Evolutionary conservation across 2,329 filamentous ascomycete species (phyloP).

Genomic region (Alternaria gaisen): DNA sequence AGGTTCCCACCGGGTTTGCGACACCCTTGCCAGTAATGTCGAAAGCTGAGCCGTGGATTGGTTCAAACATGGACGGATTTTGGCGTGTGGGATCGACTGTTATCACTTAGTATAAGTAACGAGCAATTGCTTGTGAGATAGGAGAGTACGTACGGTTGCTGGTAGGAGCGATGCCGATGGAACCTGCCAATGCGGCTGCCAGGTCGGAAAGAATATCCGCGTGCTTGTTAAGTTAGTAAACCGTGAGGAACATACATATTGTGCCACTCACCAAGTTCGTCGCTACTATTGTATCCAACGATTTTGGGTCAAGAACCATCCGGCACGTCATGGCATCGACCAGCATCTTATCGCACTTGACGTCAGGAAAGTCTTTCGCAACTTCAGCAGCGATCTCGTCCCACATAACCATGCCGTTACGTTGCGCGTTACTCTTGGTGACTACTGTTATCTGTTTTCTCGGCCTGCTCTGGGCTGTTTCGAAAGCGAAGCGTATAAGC

Average conservation of each 20-base stretch:
- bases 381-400: conserved; percentile 68
- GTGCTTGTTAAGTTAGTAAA: conserved; percentile 31
- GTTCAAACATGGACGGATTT: conserved; percentile 70
- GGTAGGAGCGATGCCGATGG: conserved; percentile 76
- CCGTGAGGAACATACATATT: neutral
- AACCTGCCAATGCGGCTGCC: conserved; percentile 73
- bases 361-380: conserved; percentile 66
- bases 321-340: conserved; percentile 73
- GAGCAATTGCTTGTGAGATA: no score
- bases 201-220: conserved; percentile 77
- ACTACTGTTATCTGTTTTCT: conserved; percentile 69
- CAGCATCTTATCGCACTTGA: conserved; percentile 70
- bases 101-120: conserved; percentile 17
- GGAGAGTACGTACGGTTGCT: conserved; percentile 58
- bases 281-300: conserved; percentile 70
- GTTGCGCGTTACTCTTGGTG: conserved; percentile 72
- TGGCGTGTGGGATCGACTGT: conserved; percentile 67
- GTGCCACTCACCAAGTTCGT: conserved; percentile 60
- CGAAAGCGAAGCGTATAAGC: conserved; percentile 70
- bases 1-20: conserved; percentile 66
- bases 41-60: conserved; percentile 67
- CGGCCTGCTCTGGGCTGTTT: conserved; percentile 65
- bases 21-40: conserved; percentile 67
- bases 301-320: conserved; percentile 69
- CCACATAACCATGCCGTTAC: conserved; percentile 74